Evolutionary conservation across 305 asterid species (phyloP), one percentile per base, ranked within the genome.

Genomic region (Solanum hybrid): DNA sequence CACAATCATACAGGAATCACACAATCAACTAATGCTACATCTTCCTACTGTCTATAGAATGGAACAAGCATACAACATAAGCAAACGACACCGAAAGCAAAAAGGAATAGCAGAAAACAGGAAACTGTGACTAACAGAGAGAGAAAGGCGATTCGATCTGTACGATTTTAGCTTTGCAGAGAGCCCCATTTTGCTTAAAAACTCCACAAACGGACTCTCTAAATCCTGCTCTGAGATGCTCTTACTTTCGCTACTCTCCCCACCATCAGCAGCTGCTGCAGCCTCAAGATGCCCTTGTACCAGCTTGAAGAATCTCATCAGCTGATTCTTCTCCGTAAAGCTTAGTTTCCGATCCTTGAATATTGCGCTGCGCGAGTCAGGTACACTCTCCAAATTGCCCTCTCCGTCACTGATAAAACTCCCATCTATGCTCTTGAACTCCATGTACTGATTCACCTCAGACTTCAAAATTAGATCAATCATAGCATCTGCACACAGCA

Each of bases 91-190:
- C 6, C 1, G 19, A 27, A 29, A 82, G 17, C 10, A n/a, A 89
- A 69, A 42, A 27, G 13, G 36, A 77, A 73, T 73, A 31, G 31
- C 80, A 79, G 37, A 75, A 72, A 88, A 45, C 89, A 88, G 90
- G 89, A 90, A 90, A 87, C 85, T 88, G 89, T 90, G 86, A 91
- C 91, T 91, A 91, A 92, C 91, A 92, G 90, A 89, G 42, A 85
- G 92, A 91, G 89, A 89, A 91, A 78, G 78, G 89, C 71, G 87
- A 90, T 60, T 91, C 87, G 95, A 92, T 92, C 89, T 38, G 90
- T 97, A 97, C 98, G 94, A 94, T 96, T 94, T 96, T 64, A 95
- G 95, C 96, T 96, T 97, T 89, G 92, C 90, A 26, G 99, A 95
- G 90, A 96, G 92, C 69, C 94, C 95, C 90, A 90, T 89, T 91